Evolutionary conservation across 768 basidiomycete species (phyloP).

Genomic region (Kwoniella heveanensis): DNA sequence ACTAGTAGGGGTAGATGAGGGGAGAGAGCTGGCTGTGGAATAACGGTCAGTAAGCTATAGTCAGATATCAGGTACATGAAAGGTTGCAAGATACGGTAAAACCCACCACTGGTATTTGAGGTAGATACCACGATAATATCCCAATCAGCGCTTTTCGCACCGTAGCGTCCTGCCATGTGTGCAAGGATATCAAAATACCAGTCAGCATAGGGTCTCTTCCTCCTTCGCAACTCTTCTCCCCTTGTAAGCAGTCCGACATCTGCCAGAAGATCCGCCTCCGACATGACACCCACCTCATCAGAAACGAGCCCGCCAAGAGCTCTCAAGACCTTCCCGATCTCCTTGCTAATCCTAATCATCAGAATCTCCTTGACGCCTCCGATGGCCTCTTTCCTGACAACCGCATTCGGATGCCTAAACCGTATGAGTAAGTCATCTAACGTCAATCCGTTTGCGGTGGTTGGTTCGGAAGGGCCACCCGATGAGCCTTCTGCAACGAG

Average conservation of each 20-base stretch:
- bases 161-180: constrained; percentile 65
- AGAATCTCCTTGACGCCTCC: constrained; percentile 48
- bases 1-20: constrained; percentile 77
- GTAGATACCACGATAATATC: constrained; percentile 74
- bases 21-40: constrained; percentile 64
- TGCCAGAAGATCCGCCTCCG: not conserved
- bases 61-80: not conserved
- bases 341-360: constrained; percentile 28
- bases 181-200: too few species aligned
- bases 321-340: constrained; percentile 49
- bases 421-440: constrained; percentile 76
- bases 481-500: constrained; percentile 58
- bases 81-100: not conserved
- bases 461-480: constrained; percentile 60
- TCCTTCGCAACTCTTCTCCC: too few species aligned
- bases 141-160: constrained; percentile 73
- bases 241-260: too few species aligned
- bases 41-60: constrained; percentile 5
- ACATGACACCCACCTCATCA: constrained; percentile 69
- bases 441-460: constrained; percentile 73
- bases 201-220: too few species aligned
- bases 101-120: constrained; percentile 64
- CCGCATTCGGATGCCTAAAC: constrained; percentile 78
- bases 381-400: constrained; percentile 70
- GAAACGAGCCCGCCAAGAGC: constrained; percentile 65